Evolutionary conservation across 495 filamentous ascomycete species (phyloP).

Genomic region (Venustampulla echinocandica): DNA sequence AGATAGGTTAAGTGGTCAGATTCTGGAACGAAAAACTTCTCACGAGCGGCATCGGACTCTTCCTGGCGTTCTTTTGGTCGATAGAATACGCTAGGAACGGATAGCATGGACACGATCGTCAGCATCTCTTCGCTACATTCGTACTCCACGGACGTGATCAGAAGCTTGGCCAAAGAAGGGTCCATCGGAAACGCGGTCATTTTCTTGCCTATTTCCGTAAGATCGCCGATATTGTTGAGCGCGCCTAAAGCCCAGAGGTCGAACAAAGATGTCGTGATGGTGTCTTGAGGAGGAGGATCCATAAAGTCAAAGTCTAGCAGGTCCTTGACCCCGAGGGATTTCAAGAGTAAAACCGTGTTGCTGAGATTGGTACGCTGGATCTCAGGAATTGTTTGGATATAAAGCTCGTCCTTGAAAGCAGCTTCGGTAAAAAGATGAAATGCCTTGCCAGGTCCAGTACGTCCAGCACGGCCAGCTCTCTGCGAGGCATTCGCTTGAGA

Average conservation of each 20-base stretch:
- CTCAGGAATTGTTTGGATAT: constrained; percentile 95
- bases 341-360: constrained; percentile 90
- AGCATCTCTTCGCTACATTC: constrained; percentile 96
- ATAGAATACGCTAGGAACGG: constrained; percentile 93
- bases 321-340: constrained; percentile 90
- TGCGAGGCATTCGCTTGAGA: constrained; percentile 95
- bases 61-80: constrained; percentile 95
- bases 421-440: constrained; percentile 91
- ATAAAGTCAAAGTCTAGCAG: constrained; percentile 98
- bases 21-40: constrained; percentile 98
- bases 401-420: constrained; percentile 93
- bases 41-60: constrained; percentile 90
- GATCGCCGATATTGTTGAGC: constrained; percentile 83
- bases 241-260: constrained; percentile 97
- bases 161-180: constrained; percentile 83
- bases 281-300: constrained; percentile 97
- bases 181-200: constrained; percentile 99
- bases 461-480: constrained; percentile 84
- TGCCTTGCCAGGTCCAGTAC: constrained; percentile 92
- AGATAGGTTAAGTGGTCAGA: constrained; percentile 94
- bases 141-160: constrained; percentile 81
- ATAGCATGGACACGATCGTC: constrained; percentile 97
- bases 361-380: constrained; percentile 94
- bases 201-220: constrained; percentile 76
- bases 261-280: constrained; percentile 93